phyloP scores from a whole-genome alignment of 2,329 filamentous ascomycete species.

The Hypoxylon sp. region DNA sequence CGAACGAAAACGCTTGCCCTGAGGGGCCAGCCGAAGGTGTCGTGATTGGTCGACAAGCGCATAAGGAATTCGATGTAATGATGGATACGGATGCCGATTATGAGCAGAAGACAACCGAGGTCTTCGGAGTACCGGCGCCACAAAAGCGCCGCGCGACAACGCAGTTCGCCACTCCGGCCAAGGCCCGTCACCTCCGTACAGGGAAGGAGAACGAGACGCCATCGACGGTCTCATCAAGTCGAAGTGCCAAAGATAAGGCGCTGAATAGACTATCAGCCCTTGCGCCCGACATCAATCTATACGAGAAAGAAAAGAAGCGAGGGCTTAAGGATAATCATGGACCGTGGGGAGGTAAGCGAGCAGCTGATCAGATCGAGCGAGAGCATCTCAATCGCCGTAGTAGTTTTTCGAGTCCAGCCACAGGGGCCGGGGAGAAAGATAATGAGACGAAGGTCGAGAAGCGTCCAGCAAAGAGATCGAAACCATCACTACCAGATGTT shows the following conservation, averaged over 20 bases:
- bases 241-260: conserved; percentile 90
- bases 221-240: conserved; percentile 73
- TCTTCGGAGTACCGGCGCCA: conserved; percentile 50
- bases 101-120: conserved; percentile 49
- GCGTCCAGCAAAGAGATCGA: conserved; percentile 71
- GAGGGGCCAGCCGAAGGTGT: conserved; percentile 62
- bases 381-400: conserved; percentile 53
- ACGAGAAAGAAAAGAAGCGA: conserved; percentile 93
- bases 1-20: conserved; percentile 63
- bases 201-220: conserved; percentile 90
- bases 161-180: conserved; percentile 63
- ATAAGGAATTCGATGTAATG: conserved; percentile 59
- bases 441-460: conserved; percentile 58
- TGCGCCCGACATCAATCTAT: conserved; percentile 87
- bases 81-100: conserved; percentile 57
- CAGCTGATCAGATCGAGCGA: conserved; percentile 69
- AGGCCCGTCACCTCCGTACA: conserved; percentile 61
- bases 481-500: conserved; percentile 72
- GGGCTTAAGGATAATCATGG: conserved; percentile 60
- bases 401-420: conserved; percentile 54
- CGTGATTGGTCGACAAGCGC: conserved; percentile 56
- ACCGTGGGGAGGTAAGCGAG: conserved; percentile 72
- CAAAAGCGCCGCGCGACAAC: conserved; percentile 49
- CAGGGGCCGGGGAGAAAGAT: conserved; percentile 41
- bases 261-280: conserved; percentile 79